Evolutionary conservation across 2,329 filamentous ascomycete species (phyloP).

Genomic region (Blumeriella jaapii): DNA sequence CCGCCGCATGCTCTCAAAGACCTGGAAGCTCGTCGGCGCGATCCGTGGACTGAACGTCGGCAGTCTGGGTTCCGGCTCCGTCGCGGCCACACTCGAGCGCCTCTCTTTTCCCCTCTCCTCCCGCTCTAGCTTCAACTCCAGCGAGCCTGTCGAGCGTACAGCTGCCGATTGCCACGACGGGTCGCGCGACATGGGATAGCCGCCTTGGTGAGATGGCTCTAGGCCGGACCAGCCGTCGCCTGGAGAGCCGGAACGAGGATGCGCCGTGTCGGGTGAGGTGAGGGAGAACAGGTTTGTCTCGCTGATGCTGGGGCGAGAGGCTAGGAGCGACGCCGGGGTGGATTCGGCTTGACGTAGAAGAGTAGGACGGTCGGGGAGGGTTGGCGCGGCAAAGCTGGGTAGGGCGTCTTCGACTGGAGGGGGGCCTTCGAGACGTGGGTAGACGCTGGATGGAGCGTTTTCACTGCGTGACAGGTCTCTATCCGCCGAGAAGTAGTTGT

Average conservation of each 20-base stretch:
- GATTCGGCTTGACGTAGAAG: slow-evolving; percentile 12
- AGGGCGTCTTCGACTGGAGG: slow-evolving; percentile 15
- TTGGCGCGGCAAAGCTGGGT: slow-evolving; percentile 4
- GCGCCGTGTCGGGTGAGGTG: slow-evolving; percentile 14
- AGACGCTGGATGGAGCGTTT: slow-evolving; percentile 13
- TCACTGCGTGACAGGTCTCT: too few relatives aligned
- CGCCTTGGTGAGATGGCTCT: slow-evolving; percentile 27
- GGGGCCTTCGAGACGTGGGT: slow-evolving; percentile 18
- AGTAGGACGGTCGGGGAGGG: slow-evolving; percentile 7
- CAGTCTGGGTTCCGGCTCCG: slow-evolving; percentile 22
- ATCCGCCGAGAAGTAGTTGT: background rate
- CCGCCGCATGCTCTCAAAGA: slow-evolving; percentile 14
- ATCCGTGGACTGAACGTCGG: slow-evolving; percentile 19
- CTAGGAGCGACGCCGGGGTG: slow-evolving; percentile 5
- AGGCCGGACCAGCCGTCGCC: background rate
- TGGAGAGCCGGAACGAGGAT: slow-evolving; percentile 2
- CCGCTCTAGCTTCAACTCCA: background rate
- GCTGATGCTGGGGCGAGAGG: background rate
- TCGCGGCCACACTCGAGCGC: slow-evolving; percentile 19
- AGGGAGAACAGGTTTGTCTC: slow-evolving; percentile 13
- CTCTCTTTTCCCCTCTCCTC: slow-evolving; percentile 3
- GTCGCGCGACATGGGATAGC: slow-evolving; percentile 39
- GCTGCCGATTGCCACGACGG: slow-evolving; percentile 32
- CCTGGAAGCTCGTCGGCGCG: slow-evolving; percentile 18
- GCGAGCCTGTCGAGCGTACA: slow-evolving; percentile 6